phyloP scores from a whole-genome alignment of 2,329 filamentous ascomycete species.

The Nectriaceae sp. region DNA sequence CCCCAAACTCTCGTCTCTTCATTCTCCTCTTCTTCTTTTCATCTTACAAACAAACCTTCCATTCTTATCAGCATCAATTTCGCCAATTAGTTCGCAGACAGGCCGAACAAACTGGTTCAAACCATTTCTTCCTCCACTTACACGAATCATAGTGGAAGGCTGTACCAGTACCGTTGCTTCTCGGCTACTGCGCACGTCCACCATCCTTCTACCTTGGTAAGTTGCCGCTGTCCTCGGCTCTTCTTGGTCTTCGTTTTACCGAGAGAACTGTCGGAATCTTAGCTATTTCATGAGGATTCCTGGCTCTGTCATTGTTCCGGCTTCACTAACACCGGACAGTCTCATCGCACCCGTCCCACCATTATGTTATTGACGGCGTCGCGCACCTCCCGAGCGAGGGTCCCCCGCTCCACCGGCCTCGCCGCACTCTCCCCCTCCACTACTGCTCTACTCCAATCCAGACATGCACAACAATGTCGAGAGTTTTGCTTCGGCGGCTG shows the following conservation, averaged over 20 bases:
- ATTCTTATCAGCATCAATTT: conserved; percentile 2
- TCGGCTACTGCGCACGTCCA: not conserved
- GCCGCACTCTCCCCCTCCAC: conserved; percentile 13
- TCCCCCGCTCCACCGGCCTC: conserved; percentile 14
- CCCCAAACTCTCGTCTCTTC: conserved; percentile 16
- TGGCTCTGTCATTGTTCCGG: not conserved
- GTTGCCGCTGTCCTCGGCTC: not conserved
- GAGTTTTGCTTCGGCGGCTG: conserved; percentile 52
- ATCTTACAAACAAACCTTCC: too few species aligned
- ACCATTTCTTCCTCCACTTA: not conserved
- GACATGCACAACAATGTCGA: conserved; percentile 34
- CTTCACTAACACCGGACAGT: not conserved
- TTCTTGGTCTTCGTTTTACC: not conserved
- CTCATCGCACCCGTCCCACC: conserved; percentile 6
- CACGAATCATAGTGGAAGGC: too few species aligned
- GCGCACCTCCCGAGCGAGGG: conserved; percentile 30
- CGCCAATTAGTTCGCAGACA: too few species aligned
- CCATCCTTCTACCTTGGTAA: not conserved
- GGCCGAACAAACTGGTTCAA: too few species aligned
- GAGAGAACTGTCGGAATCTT: not conserved
- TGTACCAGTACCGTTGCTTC: not conserved
- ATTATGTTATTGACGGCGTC: conserved; percentile 30
- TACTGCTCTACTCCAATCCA: conserved; percentile 16
- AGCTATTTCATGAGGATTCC: not conserved
- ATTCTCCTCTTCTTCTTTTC: conserved; percentile 8